Evolutionary conservation across 2,329 filamentous ascomycete genomes (phyloP).

Genomic region (Xylogone sp.): DNA sequence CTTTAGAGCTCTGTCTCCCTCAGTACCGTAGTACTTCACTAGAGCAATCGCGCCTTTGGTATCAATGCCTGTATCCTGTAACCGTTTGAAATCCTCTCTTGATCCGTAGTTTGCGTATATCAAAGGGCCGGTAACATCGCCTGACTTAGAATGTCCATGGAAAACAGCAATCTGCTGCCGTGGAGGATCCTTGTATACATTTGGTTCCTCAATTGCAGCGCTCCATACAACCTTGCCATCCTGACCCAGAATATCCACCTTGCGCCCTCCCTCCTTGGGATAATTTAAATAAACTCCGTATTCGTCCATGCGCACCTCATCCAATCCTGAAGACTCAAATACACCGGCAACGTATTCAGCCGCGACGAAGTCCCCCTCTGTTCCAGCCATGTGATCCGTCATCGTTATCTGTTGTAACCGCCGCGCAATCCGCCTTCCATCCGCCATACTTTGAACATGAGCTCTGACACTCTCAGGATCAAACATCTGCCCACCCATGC

Average conservation of each 20-base stretch:
- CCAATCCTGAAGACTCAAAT: constrained; percentile 69
- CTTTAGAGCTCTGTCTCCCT: constrained; percentile 72
- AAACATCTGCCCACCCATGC: constrained; percentile 67
- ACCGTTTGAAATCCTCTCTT: constrained; percentile 71
- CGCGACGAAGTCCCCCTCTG: constrained; percentile 83
- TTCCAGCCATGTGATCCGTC: constrained; percentile 91
- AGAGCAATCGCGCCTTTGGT: constrained; percentile 78
- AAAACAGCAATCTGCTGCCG: constrained; percentile 73
- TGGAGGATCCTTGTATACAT: constrained; percentile 54
- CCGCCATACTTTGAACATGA: constrained; percentile 70
- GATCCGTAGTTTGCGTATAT: constrained; percentile 93
- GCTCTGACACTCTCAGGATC: constrained; percentile 78
- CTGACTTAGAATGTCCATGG: constrained; percentile 83
- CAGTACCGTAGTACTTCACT: constrained; percentile 74
- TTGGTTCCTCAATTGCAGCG: constrained; percentile 79
- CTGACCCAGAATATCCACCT: constrained; percentile 73
- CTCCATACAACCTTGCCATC: constrained; percentile 67
- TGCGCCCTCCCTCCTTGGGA: constrained; percentile 70
- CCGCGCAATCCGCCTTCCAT: constrained; percentile 65
- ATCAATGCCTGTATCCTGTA: constrained; percentile 69
- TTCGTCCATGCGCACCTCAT: constrained; percentile 71
- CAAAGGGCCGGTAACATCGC: constrained; percentile 79
- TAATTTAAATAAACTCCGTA: constrained; percentile 93
- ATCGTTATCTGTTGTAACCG: constrained; percentile 74
- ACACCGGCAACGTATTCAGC: constrained; percentile 79